Evolutionary conservation across 768 basidiomycete species (phyloP), one percentile per base, ranked within the genome.

Genomic region (Mycena venus): DNA sequence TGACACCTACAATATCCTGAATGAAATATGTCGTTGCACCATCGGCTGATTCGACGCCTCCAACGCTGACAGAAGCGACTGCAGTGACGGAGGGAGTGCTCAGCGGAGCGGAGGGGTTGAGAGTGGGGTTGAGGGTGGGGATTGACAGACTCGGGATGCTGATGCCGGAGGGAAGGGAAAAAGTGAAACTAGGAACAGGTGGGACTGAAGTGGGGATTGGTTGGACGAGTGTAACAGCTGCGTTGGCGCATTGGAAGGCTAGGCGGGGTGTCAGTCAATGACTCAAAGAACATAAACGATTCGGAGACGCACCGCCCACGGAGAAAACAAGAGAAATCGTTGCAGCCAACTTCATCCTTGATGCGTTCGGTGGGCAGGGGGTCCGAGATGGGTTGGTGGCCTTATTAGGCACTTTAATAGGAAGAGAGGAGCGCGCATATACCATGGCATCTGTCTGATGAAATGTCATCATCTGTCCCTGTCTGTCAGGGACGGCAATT

Each of bases 1-100:
- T 58, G 11, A 68, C 19, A 12, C 66, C 66, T 34, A 11, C 38
- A 42, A 68, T 34, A 0, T 68, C 29, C 42, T 68, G 27, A 27
- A 56, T 38, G 66, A 68, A 42, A 36, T 68, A 68, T 15, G 66
- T 68, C 55, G 66, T 68, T 25, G 66, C 66, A 29, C 56, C 66
- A 44, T 68, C 66, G 36, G 65, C 2, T 9, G 65, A 66, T 38
- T 14, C 66, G 66, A 68, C 15, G 66, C 66, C 66, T 38, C 66
- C 66, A 32, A 68, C 21, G 66, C 66, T 68, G 25, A 68, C 66
- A 36, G 66, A 21, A 31, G 40, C 55, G 66, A 59, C 4, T 27
- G 36, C 66, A 44, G 66, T 68, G 27, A 68, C 1, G 29, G 66
- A 68, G 40, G 31, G 7, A 56, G n/a, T 66, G 62, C 62, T 64